phyloP scores from a whole-genome alignment of 1,139 yeast species.

The Hyphopichia fennica region DNA sequence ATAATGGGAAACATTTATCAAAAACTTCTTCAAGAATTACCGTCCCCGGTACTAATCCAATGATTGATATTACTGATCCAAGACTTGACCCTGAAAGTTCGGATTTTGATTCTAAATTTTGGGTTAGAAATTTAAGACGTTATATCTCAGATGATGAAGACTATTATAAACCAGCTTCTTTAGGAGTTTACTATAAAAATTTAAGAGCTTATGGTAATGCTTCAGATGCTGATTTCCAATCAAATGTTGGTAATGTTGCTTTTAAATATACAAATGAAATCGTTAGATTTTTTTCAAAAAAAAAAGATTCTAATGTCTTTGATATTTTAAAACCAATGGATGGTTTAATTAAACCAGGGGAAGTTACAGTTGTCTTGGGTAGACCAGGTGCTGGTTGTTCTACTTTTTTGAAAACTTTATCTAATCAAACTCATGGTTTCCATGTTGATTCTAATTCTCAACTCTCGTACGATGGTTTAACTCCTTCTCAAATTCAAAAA shows the following conservation, averaged over 20 bases:
- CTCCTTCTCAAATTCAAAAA: constrained; percentile 24
- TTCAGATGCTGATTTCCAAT: constrained; percentile 17
- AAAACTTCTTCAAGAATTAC: constrained; percentile 49
- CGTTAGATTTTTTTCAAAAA: constrained; percentile 2
- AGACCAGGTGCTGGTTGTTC: constrained; percentile 89
- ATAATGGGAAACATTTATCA: not conserved
- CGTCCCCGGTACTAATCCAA: constrained; percentile 47
- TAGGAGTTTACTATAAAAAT: constrained; percentile 19
- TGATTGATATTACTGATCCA: constrained; percentile 6
- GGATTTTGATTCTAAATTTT: constrained; percentile 19
- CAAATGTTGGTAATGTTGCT: constrained; percentile 10
- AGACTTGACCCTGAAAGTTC: constrained; percentile 16
- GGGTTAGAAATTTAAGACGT: constrained; percentile 26
- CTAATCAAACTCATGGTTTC: constrained; percentile 74
- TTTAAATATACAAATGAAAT: constrained; percentile 6
- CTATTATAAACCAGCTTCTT: constrained; percentile 18
- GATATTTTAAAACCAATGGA: constrained; percentile 70
- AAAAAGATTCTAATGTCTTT: constrained; percentile 23
- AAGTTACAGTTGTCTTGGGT: constrained; percentile 73
- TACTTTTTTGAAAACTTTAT: constrained; percentile 68
- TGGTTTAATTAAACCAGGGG: constrained; percentile 68
- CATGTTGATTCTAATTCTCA: constrained; percentile 51
- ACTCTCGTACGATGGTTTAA: constrained; percentile 34
- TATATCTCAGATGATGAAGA: constrained; percentile 17
- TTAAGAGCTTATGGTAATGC: constrained; percentile 19